Percentiles rank a stretch among this genome's conserved stretches.
Conservation (phyloP, 768 basidiomycete genomes). For the Xerocomus spinulosus region DNA sequence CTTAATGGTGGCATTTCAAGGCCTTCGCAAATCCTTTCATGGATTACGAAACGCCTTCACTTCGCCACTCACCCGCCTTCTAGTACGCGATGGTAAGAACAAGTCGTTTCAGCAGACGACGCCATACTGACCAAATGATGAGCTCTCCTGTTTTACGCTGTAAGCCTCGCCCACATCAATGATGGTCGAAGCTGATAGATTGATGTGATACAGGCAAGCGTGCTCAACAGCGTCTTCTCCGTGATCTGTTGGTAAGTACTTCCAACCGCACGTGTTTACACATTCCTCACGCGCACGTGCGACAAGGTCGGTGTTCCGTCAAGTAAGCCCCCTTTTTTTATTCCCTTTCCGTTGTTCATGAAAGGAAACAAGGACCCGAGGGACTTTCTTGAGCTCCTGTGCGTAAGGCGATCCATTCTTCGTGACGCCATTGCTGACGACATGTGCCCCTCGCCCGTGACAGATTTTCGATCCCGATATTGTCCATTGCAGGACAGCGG, state of each 20-base stretch:
- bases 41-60: background rate
- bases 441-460: background rate
- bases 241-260: slow-evolving; percentile 12
- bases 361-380: slow-evolving; percentile 2
- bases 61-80: slow-evolving; percentile 7
- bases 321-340: background rate
- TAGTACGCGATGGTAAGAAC: slow-evolving; percentile 6
- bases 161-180: background rate
- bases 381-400: slow-evolving; percentile 8
- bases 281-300: background rate
- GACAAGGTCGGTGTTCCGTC: slow-evolving; percentile 5
- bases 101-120: background rate
- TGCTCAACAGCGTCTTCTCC: slow-evolving; percentile 4
- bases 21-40: background rate
- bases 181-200: background rate
- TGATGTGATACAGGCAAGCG: slow-evolving; percentile 1
- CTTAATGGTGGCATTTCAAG: slow-evolving; percentile 2
- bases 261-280: background rate
- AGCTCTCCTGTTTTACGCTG: slow-evolving; percentile 12
- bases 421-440: background rate
- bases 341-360: background rate
- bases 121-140: background rate
- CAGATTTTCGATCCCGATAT: slow-evolving; percentile 14
- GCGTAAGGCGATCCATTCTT: background rate
- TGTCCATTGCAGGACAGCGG: slow-evolving; percentile 16